A percentile compares a stretch with the other conserved stretches of the same genome.
phyloP scores from a whole-genome alignment of 768 basidiomycete species.

The Coprinopsis strossmayeri region DNA sequence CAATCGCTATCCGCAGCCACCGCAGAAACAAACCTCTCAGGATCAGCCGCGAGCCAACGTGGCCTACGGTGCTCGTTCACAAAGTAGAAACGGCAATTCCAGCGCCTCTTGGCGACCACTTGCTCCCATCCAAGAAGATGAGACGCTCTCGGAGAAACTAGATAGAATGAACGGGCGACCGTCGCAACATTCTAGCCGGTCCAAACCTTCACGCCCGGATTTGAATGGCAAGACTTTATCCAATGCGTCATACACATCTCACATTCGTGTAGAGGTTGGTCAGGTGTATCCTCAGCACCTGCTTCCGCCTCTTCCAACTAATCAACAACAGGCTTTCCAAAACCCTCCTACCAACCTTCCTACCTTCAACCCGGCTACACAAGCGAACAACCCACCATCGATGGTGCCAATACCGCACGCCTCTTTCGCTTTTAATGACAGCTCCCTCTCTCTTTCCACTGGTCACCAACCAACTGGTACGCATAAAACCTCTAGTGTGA shows the following conservation, averaged over 20 bases:
- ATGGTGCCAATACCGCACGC: no score
- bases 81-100: neutral
- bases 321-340: no score
- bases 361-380: neutral
- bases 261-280: constrained; percentile 3
- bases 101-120: constrained; percentile 6
- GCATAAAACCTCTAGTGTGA: no score
- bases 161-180: neutral
- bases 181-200: neutral
- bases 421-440: no score
- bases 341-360: no score
- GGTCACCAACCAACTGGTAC: no score
- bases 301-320: no score
- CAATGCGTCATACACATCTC: neutral
- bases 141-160: neutral
- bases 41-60: neutral
- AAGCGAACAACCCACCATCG: neutral
- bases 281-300: constrained; percentile 10
- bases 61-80: neutral
- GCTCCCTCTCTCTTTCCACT: no score
- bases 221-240: neutral
- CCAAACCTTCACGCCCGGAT: neutral
- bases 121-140: constrained; percentile 9
- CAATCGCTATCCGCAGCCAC: constrained; percentile 3
- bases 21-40: neutral